Percentiles rank a stretch among this genome's conserved stretches.
Conservation (phyloP, 2,329 filamentous ascomycete species). For the Talaromyces islandicus region DNA sequence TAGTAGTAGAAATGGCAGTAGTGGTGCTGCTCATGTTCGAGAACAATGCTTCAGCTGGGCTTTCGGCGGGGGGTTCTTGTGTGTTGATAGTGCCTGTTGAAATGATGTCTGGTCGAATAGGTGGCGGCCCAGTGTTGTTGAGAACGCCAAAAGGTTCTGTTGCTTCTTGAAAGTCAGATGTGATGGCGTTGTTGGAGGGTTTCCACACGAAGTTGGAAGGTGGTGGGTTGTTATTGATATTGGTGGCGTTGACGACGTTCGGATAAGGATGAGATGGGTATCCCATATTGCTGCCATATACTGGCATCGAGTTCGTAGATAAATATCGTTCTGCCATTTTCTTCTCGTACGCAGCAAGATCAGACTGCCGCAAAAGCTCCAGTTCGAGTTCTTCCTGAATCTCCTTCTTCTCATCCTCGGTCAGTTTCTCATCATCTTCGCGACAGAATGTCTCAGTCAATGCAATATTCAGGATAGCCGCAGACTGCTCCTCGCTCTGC, state of each 20-base stretch:
- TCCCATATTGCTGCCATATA: not conserved
- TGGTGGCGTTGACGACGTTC: not conserved
- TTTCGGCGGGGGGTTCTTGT: not conserved
- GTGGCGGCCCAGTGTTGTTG: not conserved
- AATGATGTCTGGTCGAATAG: not conserved
- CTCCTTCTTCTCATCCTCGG: slow-evolving; percentile 54
- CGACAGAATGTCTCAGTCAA: slow-evolving; percentile 68
- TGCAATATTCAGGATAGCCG: slow-evolving; percentile 44
- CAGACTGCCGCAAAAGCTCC: slow-evolving; percentile 31
- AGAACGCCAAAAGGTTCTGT: not conserved
- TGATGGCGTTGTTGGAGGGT: not conserved
- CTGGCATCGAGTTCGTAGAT: not conserved
- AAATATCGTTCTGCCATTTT: slow-evolving; percentile 10
- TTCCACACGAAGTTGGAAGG: not conserved
- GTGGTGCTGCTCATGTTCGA: not conserved
- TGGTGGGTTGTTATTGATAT: not conserved
- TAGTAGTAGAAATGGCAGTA: no score
- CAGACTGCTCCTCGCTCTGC: slow-evolving; percentile 12
- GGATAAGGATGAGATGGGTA: not conserved
- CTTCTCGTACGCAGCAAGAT: slow-evolving; percentile 28
- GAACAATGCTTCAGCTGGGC: not conserved
- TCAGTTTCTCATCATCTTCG: slow-evolving; percentile 60
- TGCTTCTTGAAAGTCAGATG: not conserved
- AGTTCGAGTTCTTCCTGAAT: slow-evolving; percentile 43
- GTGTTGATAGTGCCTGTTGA: not conserved